Conservation (phyloP, 225 moss, liverwort and hornwort genomes). For the Rhytidiadelphus loreus region DNA sequence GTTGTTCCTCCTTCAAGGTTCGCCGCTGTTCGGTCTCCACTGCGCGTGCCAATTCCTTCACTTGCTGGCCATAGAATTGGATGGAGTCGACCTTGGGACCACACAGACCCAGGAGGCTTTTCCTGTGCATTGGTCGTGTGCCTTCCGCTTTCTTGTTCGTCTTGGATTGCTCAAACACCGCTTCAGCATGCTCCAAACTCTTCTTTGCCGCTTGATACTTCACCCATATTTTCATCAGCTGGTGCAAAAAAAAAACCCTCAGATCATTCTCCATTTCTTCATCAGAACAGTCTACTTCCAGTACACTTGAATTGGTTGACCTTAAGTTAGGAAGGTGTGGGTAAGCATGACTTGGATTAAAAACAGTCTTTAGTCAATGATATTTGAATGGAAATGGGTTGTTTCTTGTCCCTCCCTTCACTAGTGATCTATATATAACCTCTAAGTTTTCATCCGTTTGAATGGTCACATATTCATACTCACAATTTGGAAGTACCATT, state of each 20-base stretch:
- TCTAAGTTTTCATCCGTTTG: not conserved
- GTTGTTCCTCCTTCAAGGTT: slow-evolving; percentile 16
- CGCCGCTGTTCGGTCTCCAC: slow-evolving; percentile 21
- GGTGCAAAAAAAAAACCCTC: not conserved
- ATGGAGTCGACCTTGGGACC: slow-evolving; percentile 68
- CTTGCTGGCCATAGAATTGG: slow-evolving; percentile 27
- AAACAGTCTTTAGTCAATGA: not conserved
- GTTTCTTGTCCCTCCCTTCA: not conserved
- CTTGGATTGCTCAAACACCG: slow-evolving; percentile 46
- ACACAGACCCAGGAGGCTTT: slow-evolving; percentile 39
- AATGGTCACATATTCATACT: not conserved
- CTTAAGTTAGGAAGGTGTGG: not conserved
- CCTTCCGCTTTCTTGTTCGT: slow-evolving; percentile 20
- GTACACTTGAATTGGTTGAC: not conserved
- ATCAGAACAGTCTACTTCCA: not conserved
- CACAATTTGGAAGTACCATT: not conserved
- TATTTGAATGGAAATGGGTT: not conserved
- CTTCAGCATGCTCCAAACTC: slow-evolving; percentile 56
- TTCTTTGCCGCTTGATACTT: slow-evolving; percentile 42
- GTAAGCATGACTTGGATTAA: not conserved
- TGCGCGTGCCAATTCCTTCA: slow-evolving; percentile 31
- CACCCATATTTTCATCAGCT: slow-evolving; percentile 48
- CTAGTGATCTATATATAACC: not conserved
- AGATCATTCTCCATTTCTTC: not conserved
- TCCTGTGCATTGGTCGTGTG: slow-evolving; percentile 43